phyloP scores from a whole-genome alignment of 495 filamentous ascomycete species.

The Xylaria cubensis region DNA sequence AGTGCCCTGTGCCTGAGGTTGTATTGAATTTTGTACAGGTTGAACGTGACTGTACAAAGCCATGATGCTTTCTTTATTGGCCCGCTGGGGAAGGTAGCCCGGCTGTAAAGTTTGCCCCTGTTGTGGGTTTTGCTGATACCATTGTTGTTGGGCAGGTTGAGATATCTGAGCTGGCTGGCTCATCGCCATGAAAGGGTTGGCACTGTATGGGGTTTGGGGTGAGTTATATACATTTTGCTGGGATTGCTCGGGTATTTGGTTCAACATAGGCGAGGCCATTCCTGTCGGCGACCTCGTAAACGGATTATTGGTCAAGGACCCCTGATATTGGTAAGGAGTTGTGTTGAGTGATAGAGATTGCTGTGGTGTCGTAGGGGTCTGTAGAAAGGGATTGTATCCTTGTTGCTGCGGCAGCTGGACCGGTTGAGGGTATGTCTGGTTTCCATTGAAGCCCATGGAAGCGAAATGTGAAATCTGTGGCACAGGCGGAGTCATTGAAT shows the following conservation, averaged over 20 bases:
- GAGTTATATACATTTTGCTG: slow-evolving; percentile 57
- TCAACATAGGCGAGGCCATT: slow-evolving; percentile 52
- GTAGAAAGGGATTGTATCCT: slow-evolving; percentile 73
- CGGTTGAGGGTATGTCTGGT: slow-evolving; percentile 55
- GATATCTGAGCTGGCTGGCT: slow-evolving; percentile 44
- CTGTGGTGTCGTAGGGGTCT: slow-evolving; percentile 43
- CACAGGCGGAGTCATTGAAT: slow-evolving; percentile 66
- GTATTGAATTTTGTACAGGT: slow-evolving; percentile 60
- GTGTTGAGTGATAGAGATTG: slow-evolving; percentile 50
- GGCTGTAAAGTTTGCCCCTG: slow-evolving; percentile 39
- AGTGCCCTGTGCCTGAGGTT: slow-evolving; percentile 29
- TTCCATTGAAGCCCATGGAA: slow-evolving; percentile 51
- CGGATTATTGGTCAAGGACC: slow-evolving; percentile 47
- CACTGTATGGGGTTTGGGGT: slow-evolving; percentile 46
- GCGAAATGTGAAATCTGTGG: slow-evolving; percentile 60
- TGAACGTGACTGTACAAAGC: slow-evolving; percentile 84
- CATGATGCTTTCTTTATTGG: slow-evolving; percentile 84
- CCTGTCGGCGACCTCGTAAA: slow-evolving; percentile 55
- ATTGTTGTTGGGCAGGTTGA: slow-evolving; percentile 43
- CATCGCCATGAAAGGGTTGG: slow-evolving; percentile 62
- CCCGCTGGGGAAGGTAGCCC: slow-evolving; percentile 41
- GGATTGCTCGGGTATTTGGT: slow-evolving; percentile 58
- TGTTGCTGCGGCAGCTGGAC: slow-evolving; percentile 44
- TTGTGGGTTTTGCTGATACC: slow-evolving; percentile 48
- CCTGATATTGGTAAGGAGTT: slow-evolving; percentile 36